Conservation (phyloP, 371 early-diverging fungal genomes). For the Sporodiniella umbellata region DNA sequence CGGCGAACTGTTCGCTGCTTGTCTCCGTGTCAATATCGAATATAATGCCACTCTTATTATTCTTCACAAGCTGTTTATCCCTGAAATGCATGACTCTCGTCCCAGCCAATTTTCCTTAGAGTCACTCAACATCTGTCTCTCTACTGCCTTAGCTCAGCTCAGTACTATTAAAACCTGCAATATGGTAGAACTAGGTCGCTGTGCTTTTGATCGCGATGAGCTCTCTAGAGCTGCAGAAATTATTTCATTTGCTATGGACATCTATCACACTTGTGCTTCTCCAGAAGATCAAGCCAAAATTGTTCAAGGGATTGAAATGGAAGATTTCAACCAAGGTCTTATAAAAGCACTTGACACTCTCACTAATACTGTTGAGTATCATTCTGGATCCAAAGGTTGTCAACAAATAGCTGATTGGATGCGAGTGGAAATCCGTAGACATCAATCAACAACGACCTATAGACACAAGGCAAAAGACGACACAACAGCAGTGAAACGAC, state of each 20-base stretch:
- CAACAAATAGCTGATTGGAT: slow-evolving; percentile 43
- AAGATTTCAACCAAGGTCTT: slow-evolving; percentile 30
- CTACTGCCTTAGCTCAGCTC: slow-evolving; percentile 28
- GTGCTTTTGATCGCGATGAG: slow-evolving; percentile 48
- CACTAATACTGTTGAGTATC: slow-evolving; percentile 27
- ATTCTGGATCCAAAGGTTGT: slow-evolving; percentile 25
- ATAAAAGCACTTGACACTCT: slow-evolving; percentile 25
- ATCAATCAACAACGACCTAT: slow-evolving; percentile 11
- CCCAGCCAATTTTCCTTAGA: slow-evolving; percentile 32
- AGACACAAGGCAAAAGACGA: neutral
- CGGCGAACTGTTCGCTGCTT: slow-evolving; percentile 35
- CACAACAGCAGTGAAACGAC: slow-evolving; percentile 1
- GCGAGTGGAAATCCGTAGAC: slow-evolving; percentile 37
- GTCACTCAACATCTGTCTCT: slow-evolving; percentile 42
- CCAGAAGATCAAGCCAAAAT: slow-evolving; percentile 23
- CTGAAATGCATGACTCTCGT: slow-evolving; percentile 31
- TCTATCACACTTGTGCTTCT: slow-evolving; percentile 30
- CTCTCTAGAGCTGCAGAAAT: slow-evolving; percentile 41
- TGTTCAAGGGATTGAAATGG: slow-evolving; percentile 15
- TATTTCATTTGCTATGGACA: slow-evolving; percentile 35
- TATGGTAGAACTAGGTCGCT: slow-evolving; percentile 24
- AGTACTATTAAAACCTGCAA: slow-evolving; percentile 29
- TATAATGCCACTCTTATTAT: slow-evolving; percentile 46
- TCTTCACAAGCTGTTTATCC: slow-evolving; percentile 45
- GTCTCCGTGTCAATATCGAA: slow-evolving; percentile 44